Conservation (phyloP, 2,329 filamentous ascomycete species). For the Claviceps sp. region DNA sequence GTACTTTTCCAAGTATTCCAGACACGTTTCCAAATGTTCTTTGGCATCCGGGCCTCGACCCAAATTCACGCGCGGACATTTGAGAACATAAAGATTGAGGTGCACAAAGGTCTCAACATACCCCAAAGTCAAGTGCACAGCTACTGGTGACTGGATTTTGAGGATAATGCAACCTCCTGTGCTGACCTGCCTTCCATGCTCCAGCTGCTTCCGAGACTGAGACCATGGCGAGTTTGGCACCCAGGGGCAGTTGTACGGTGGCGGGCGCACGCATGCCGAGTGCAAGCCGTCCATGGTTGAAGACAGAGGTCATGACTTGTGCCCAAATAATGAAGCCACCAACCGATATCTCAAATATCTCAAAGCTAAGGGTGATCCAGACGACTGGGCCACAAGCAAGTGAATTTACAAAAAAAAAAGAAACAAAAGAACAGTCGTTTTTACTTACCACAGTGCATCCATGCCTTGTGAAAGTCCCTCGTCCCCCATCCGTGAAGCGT, state of each 20-base stretch:
- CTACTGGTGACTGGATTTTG: conserved; percentile 17
- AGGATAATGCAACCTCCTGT: conserved; percentile 23
- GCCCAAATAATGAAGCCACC: conserved; percentile 31
- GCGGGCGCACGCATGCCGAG: conserved; percentile 21
- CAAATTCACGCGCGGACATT: background rate
- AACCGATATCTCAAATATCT: conserved; percentile 25
- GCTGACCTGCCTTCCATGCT: conserved; percentile 23
- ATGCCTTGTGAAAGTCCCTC: conserved; percentile 28
- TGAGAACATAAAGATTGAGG: conserved; percentile 7
- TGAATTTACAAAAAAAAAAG: too few relatives aligned
- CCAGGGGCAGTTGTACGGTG: conserved; percentile 26
- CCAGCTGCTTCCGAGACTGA: conserved; percentile 15
- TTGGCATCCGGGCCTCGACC: conserved; percentile 12
- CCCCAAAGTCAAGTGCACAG: conserved; percentile 24
- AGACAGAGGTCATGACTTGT: conserved; percentile 26
- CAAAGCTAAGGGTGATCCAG: conserved; percentile 15
- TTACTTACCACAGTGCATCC: conserved; percentile 24
- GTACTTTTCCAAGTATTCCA: conserved; percentile 16
- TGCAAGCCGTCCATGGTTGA: conserved; percentile 27
- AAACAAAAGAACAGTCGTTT: background rate
- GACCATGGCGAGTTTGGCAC: conserved; percentile 22
- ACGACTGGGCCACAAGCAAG: conserved; percentile 1
- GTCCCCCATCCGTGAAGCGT: conserved; percentile 29
- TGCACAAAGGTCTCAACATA: conserved; percentile 29
- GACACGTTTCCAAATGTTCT: conserved; percentile 11